Evolutionary conservation across 2,329 filamentous ascomycete species (phyloP), one percentile per base, ranked within the genome.

Genomic region (Cladosporium sp.): DNA sequence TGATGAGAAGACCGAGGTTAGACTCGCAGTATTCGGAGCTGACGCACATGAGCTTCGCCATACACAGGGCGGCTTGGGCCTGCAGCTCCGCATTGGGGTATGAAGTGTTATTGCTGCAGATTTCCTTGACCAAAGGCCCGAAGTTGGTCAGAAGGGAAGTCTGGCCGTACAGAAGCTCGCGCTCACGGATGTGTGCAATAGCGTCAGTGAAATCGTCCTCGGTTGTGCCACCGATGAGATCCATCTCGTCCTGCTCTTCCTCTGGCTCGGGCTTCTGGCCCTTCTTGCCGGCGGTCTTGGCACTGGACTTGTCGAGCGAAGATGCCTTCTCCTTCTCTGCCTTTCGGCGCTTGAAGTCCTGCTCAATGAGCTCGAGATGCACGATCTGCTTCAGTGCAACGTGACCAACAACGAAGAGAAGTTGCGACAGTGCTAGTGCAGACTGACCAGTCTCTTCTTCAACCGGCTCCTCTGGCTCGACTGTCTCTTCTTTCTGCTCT

Each of bases 371-470:
- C 73, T 99, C 95, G 13, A 99, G 86, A 76, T 99, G 95, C 0
- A 99, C 96, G 71, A 99, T 99, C 76, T 99, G 96, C 80, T 99
- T 99, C 76, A 99, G 95, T 16, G 95, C 95, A 57, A 98, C 91
- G 74, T 99, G 95, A 0, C 95, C 95, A 32, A 98, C 94, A 39
- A 97, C 90, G 76, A 98, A 98, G 0, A 99, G 84, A 1, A 99
- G 85, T 73, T 98, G 95, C 0, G 95, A 97, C 1, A 99, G 83
- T 0, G 87, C 89, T 56, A 93, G 85, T 1, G 92, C 88, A 8
- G 72, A 68, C 14, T 63, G 60, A 1, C 60, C 49, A 14, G 70
- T 66, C 11, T 66, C 67, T 25, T 66, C 66, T 51, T 67, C 61
- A n/a, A 66, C 61, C 2, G 60, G 25, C 13, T 60, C 34, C 14